Percentiles rank a stretch among this genome's conserved stretches.
phyloP scores from a whole-genome alignment of 2,329 filamentous ascomycete genomes.

The Ciborinia camelliae region DNA sequence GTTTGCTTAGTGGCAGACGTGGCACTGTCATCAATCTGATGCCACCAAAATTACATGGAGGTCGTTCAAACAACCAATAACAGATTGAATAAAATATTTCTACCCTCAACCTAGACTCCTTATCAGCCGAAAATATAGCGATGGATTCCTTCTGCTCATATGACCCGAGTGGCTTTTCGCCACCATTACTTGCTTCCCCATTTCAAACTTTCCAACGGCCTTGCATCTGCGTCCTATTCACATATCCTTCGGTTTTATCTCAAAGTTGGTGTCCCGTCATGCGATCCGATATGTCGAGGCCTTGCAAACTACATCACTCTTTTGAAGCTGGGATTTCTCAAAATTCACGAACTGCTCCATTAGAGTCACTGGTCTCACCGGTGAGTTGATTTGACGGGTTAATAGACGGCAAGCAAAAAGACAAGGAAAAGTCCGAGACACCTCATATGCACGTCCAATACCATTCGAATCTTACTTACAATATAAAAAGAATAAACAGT shows the following conservation, averaged over 20 bases:
- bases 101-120: neutral
- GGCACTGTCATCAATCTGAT: neutral
- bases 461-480: neutral
- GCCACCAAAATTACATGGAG: neutral
- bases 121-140: neutral
- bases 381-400: neutral
- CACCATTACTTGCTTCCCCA: slow-evolving; percentile 1
- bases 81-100: neutral
- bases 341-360: neutral
- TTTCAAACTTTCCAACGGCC: neutral
- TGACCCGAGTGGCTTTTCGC: slow-evolving; percentile 5
- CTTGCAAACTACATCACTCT: neutral
- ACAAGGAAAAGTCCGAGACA: neutral
- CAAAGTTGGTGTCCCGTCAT: neutral
- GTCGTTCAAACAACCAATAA: neutral
- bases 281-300: neutral
- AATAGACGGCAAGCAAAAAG: neutral
- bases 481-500: neutral
- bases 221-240: neutral
- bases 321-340: neutral
- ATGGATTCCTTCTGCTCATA: neutral
- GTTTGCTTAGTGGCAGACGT: neutral
- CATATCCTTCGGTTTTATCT: neutral
- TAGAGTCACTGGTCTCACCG: neutral
- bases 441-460: neutral